A percentile compares a stretch with the other conserved stretches of the same genome.
phyloP scores from a whole-genome alignment of 1,284 basidiomycete genomes.

The Sporisorium reilianum region DNA sequence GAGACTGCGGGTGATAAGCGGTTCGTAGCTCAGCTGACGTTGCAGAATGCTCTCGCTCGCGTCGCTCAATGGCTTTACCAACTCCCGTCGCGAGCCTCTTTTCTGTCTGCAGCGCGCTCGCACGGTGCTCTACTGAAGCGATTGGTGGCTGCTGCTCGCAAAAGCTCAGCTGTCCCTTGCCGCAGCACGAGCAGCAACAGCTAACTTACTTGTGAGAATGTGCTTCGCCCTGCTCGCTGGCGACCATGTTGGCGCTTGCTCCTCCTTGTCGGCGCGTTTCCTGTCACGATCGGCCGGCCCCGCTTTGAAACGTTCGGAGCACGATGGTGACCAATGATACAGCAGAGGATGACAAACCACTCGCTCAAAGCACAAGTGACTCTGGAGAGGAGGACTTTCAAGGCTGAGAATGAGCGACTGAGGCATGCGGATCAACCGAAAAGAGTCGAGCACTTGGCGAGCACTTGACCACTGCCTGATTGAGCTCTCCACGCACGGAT shows the following conservation, averaged over 20 bases:
- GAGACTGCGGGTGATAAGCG: not conserved
- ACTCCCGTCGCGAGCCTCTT: no score
- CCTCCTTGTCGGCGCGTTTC: constrained; percentile 2
- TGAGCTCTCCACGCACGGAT: not conserved
- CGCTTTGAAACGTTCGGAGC: not conserved
- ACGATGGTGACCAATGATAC: not conserved
- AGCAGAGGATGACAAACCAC: not conserved
- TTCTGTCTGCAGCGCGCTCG: no score
- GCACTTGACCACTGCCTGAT: no score
- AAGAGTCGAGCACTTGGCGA: constrained; percentile 1
- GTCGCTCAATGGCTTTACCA: no score
- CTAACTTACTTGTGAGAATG: no score
- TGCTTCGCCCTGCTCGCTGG: not conserved
- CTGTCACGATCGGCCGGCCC: not conserved
- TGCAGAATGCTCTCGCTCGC: constrained; percentile 9
- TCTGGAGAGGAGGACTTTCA: not conserved
- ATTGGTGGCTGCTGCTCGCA: no score
- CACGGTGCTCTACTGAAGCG: no score
- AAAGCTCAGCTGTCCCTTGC: constrained; percentile 9
- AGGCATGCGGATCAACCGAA: not conserved
- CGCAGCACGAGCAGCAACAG: no score
- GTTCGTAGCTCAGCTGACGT: constrained; percentile 10
- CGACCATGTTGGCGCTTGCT: not conserved
- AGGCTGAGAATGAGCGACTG: not conserved
- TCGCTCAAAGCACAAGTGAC: not conserved